Evolutionary conservation across 345 rosid genomes (phyloP), one percentile per base, ranked within the genome.

Genomic region (Corchorus capsularis): DNA sequence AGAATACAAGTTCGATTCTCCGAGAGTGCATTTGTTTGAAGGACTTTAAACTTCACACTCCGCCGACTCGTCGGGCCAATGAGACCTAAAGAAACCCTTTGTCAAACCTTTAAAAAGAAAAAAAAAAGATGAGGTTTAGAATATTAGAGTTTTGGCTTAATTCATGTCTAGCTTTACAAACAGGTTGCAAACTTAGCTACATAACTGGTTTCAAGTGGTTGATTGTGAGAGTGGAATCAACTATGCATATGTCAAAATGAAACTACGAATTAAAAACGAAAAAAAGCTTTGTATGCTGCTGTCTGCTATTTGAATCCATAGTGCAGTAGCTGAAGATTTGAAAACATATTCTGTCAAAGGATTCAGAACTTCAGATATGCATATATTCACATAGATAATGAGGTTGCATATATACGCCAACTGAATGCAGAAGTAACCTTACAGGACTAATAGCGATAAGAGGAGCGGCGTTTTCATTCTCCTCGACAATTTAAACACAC

Each of bases 361-460:
- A 27, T 1, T 27, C 27, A 27, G 27, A 27, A 27, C 27, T 12
- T 27, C 1, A 20, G 59, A 4, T 7, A 17, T n/a, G 6, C 6
- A 52, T 32, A 72, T 72, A 11, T 71, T 35, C 16, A 16, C 75
- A 34, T 9, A 57, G 64, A 69, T 52, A 65, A 59, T 32, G 65
- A 71, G 46, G 13, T 22, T 32, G 56, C 3, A 34, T 4, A 27
- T 49, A 17, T 17, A 63, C 22, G 76, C 55, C 4, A 14, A 49
- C 35, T n/a, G 52, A 54, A 68, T 70, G 20, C 41, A 53, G 34
- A 19, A 69, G 15, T 50, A 63, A 35, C 53, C 75, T 78, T 56
- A 57, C 57, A 47, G 8, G 53, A 52, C 74, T 16, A 45, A 17
- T 79, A 27, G 64, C 14, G 43, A 60, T 15, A 60, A 27, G 20